Evolutionary conservation across 441 rosid genomes (phyloP).

Genomic region (Erodium moschatum): DNA sequence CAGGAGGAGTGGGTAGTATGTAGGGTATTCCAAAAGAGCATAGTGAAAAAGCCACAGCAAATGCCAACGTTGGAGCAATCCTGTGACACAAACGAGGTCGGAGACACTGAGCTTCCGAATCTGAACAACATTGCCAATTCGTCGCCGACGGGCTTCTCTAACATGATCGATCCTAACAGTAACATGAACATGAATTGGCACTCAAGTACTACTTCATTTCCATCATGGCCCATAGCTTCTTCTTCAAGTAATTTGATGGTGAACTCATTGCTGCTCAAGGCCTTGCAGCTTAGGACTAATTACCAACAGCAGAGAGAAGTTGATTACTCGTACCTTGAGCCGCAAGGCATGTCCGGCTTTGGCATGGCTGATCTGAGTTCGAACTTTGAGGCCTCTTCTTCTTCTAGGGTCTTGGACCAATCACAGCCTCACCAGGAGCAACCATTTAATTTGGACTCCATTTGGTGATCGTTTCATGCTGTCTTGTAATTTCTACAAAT

Average conservation of each 20-base stretch:
- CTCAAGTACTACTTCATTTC: slow-evolving; percentile 9
- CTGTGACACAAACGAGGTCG: slow-evolving; percentile 57
- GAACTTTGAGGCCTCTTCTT: slow-evolving; percentile 34
- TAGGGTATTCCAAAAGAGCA: slow-evolving; percentile 51
- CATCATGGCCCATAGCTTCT: slow-evolving; percentile 39
- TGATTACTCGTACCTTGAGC: slow-evolving; percentile 25
- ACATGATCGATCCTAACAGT: not conserved
- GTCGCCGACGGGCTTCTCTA: slow-evolving; percentile 21
- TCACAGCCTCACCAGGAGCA: slow-evolving; percentile 56
- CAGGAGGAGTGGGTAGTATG: slow-evolving; percentile 72
- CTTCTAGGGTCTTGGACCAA: too few relatives aligned
- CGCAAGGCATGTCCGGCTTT: slow-evolving; percentile 29
- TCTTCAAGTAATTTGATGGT: slow-evolving; percentile 31
- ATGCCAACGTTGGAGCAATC: slow-evolving; percentile 36
- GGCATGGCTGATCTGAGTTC: slow-evolving; percentile 22
- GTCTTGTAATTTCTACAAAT: not conserved
- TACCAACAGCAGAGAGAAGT: slow-evolving; percentile 25
- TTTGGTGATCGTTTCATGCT: slow-evolving; percentile 33
- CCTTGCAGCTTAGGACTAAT: slow-evolving; percentile 50
- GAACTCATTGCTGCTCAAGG: slow-evolving; percentile 76
- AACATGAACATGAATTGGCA: slow-evolving; percentile 30
- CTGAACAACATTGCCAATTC: slow-evolving; percentile 33
- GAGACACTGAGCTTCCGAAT: slow-evolving; percentile 55
- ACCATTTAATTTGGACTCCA: slow-evolving; percentile 65
- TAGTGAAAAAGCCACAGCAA: slow-evolving; percentile 37